A percentile compares a stretch with the other conserved stretches of the same genome.
Conservation (phyloP, 345 rosid genomes). For the Corchorus capsularis region DNA sequence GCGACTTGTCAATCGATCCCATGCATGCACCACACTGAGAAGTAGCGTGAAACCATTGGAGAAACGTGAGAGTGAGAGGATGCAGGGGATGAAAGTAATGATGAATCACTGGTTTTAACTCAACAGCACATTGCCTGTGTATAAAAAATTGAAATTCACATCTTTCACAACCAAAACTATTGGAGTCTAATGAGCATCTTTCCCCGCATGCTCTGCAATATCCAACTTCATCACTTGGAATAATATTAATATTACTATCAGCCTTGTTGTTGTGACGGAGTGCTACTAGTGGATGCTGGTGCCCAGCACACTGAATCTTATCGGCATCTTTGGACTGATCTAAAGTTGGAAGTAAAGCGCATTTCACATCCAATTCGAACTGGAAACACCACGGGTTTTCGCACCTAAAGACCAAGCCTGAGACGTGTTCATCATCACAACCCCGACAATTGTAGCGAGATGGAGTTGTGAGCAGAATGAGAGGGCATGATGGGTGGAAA, state of each 20-base stretch:
- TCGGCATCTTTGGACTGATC: too few species aligned
- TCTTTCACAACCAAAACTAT: background rate
- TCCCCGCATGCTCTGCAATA: slow-evolving; percentile 4
- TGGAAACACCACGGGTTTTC: background rate
- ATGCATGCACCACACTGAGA: background rate
- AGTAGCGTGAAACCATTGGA: too few species aligned
- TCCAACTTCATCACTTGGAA: too few species aligned
- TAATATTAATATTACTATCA: too few species aligned
- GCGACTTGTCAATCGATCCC: background rate
- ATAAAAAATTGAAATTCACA: too few species aligned
- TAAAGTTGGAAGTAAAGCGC: slow-evolving; percentile 12
- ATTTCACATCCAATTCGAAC: slow-evolving; percentile 7
- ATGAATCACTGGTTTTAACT: too few species aligned
- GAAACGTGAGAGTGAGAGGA: background rate
- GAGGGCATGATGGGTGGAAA: slow-evolving; percentile 17
- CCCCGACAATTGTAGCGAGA: background rate
- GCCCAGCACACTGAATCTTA: background rate
- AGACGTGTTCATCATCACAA: background rate
- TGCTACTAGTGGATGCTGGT: slow-evolving; percentile 15
- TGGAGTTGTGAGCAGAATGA: background rate
- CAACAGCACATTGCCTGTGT: too few species aligned
- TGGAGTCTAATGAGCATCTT: background rate
- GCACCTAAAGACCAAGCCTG: slow-evolving; percentile 3
- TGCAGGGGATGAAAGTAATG: too few species aligned
- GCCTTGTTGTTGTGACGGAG: background rate